Evolutionary conservation across 768 basidiomycete genomes (phyloP), one percentile per base, ranked within the genome.

Genomic region (Podaxis pistillaris): DNA sequence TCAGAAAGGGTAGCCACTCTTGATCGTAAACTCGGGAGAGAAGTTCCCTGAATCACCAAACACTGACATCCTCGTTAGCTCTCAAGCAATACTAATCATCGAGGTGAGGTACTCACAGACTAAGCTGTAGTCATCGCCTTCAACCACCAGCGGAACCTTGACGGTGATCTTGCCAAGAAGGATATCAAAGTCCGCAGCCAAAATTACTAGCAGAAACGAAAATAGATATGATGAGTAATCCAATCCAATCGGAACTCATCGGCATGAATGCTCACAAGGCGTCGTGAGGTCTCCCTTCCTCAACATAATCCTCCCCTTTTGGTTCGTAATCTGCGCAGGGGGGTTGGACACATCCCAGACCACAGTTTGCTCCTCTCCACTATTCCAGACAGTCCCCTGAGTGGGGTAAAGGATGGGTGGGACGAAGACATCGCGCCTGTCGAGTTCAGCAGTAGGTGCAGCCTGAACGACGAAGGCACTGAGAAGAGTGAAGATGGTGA

Each of bases 241-340:
- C 0, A 60, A 26, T 17, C 36, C 30, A 1, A 26, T n/a, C 30
- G 33, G 40, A 30, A 46, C 56, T 28, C n/a, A 56, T 40, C 33
- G 33, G n/a, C 24, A 50, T 22, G 15, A 44, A 28, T 13, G 56
- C 73, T 64, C 52, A 77, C 76, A 38, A 52, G 75, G 71, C 17
- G 72, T 72, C 3, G 77, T 75, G 7, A 68, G 53, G n/a, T 58
- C 63, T 4, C 69, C 73, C 40, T 74, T 72, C 54, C 82, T 76
- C 40, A 86, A 75, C 54, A 75, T 71, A 56, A 86, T 75, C 61
- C 53, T 28, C 33, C 84, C 84, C 3, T 62, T 36, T 40, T 68
- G 67, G 68, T 85, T 85, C n/a, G 84, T 85, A 65, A 86, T 81
- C 59, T 84, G 69, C 4, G 62, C 59, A 0, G 84, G 84, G 37